phyloP scores from a whole-genome alignment of 164 flowering plant species.

The Amborella trichopoda region DNA sequence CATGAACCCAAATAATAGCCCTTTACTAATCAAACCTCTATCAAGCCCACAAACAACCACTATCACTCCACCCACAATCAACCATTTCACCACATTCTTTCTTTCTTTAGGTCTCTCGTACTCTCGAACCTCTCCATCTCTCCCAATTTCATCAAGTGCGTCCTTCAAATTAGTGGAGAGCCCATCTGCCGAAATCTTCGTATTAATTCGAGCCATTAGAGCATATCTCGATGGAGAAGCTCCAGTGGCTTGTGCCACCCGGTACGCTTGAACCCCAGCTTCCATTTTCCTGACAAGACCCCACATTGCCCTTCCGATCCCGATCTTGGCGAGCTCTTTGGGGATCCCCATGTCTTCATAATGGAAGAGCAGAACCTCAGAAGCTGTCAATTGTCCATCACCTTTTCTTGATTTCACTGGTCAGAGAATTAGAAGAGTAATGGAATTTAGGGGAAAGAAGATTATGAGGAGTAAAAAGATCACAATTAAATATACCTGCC shows the following conservation, averaged over 20 bases:
- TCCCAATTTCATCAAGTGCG: no score
- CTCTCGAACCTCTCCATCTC: conserved; percentile 1
- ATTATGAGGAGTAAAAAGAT: background rate
- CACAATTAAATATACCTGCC: conserved; percentile 12
- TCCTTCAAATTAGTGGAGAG: no score
- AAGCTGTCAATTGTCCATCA: conserved; percentile 40
- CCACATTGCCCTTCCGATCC: conserved; percentile 73
- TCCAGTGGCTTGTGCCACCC: conserved; percentile 29
- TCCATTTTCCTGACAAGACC: conserved; percentile 66
- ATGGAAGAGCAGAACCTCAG: conserved; percentile 65
- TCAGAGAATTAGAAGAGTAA: background rate
- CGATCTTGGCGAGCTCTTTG: conserved; percentile 68
- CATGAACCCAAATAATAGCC: conserved; percentile 1
- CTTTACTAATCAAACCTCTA: conserved; percentile 1
- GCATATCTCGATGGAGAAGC: conserved; percentile 34
- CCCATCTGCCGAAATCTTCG: conserved; percentile 32
- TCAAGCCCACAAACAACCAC: conserved; percentile 4
- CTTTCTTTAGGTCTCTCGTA: background rate
- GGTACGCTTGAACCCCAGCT: conserved; percentile 50
- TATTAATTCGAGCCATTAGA: conserved; percentile 49
- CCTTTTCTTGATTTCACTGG: conserved; percentile 54
- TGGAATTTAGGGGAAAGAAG: background rate
- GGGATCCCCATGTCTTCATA: conserved; percentile 85
- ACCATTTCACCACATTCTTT: conserved; percentile 6
- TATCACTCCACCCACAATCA: conserved; percentile 9